These are phyloP conservation scores for Plectranthus barbatus DNA, from an alignment of 257 asterid genomes.

Conservation along the genomic window DNA sequence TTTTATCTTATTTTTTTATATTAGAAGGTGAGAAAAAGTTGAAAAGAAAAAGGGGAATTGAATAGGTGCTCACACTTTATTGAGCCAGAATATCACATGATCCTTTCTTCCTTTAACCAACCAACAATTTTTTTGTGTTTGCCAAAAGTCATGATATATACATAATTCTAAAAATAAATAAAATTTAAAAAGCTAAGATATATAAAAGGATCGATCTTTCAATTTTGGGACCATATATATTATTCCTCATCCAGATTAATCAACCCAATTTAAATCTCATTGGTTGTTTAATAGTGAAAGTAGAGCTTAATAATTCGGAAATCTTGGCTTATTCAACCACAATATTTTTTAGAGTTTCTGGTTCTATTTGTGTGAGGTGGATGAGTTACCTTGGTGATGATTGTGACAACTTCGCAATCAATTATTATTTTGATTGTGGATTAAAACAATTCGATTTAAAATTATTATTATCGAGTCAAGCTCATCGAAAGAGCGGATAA, in stretches of 20 bases:
- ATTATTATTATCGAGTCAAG: too few relatives aligned
- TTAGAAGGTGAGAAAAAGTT: background rate
- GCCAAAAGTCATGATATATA: background rate
- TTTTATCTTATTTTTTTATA: too few relatives aligned
- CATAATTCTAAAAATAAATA: too few relatives aligned
- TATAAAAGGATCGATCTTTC: slow-evolving; percentile 11
- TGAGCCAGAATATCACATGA: slow-evolving; percentile 22
- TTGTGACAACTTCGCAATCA: too few relatives aligned
- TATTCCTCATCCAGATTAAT: background rate
- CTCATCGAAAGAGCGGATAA: too few relatives aligned
- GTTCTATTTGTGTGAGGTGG: too few relatives aligned
- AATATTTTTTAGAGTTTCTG: too few relatives aligned
- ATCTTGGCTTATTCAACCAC: background rate
- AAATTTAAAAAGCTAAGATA: slow-evolving; percentile 1
- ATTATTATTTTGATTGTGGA: too few relatives aligned
- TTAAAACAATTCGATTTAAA: too few relatives aligned
- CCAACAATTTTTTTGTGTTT: slow-evolving; percentile 1
- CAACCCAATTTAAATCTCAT: background rate
- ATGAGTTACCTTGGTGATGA: too few relatives aligned
- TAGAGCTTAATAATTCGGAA: background rate
- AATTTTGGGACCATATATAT: slow-evolving; percentile 12
- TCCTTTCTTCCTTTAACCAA: slow-evolving; percentile 10
- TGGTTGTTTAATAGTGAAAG: background rate
- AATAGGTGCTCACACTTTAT: slow-evolving; percentile 9
- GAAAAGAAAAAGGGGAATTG: slow-evolving; percentile 3